Base-by-base conservation (phyloP, 495 filamentous ascomycete species). In the Penicillium coffeae region DNA sequence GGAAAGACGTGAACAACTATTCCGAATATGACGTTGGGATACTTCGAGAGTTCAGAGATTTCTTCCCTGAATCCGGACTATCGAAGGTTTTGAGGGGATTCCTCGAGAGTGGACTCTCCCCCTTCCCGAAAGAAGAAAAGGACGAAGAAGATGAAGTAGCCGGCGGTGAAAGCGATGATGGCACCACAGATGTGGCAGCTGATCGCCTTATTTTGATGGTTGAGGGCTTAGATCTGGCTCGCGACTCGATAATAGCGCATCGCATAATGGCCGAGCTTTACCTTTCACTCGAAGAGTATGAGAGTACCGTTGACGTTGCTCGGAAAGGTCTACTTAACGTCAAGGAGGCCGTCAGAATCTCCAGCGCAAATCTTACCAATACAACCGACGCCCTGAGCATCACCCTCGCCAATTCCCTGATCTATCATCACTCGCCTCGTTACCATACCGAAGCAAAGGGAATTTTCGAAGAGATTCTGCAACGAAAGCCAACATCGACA, bases 231-330 rank as follows among this genome's bases (percentile, higher is more conserved):
- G 74, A 85, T 35, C 76, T 78, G 37, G 76, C 79, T n/a, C 65
- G 74, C 1, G 76, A 81, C 27, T 99, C 93, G 3, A 67, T 87
- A 6, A 77, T 97, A 45, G 87, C 89, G 12, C 88, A 94, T 66
- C 80, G 92, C 13, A 70, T 97, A 18, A 85, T 93, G 76, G 81
- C 79, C 22, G 86, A 95, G 51, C 88, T 93, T 48, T 95, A 95
- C 56, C 76, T 90, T 30, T 77, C 84, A 44, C 70, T 95, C 4
- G 90, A 95, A 52, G 93, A 99, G 59, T 80, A 94, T 64, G 89
- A 92, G 53, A 88, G 77, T 60, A 84, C 85, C 22, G 86, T 84
- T n/a, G 85, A 92, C 43, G 76, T 85, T 41, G 81, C 86, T 63
- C 82, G 88, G 16, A 86, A 83, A 56, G 93, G 85, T 0, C 68